Conservation (phyloP, 2,329 filamentous ascomycete species). For the Albifimbria verrucaria region DNA sequence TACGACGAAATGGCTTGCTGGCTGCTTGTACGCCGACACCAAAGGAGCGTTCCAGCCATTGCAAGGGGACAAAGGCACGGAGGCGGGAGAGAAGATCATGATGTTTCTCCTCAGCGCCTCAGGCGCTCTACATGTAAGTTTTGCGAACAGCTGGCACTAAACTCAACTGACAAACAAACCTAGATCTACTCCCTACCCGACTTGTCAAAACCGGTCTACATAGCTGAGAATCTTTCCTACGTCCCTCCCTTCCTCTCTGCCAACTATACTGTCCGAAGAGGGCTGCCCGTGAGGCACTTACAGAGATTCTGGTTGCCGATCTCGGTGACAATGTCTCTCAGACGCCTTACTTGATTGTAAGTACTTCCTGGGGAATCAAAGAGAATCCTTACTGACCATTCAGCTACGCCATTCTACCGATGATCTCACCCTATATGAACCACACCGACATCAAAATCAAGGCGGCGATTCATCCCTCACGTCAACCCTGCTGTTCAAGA, state of each 20-base stretch:
- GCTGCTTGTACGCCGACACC: slow-evolving; percentile 75
- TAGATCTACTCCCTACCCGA: slow-evolving; percentile 76
- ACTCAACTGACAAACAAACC: slow-evolving; percentile 8
- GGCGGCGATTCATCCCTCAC: slow-evolving; percentile 40
- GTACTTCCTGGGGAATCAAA: slow-evolving; percentile 22
- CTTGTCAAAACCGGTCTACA: slow-evolving; percentile 67
- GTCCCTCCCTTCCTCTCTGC: slow-evolving; percentile 72
- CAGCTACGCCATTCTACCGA: slow-evolving; percentile 76
- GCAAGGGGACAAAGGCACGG: slow-evolving; percentile 35
- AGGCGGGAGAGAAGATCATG: slow-evolving; percentile 51
- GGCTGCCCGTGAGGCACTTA: slow-evolving; percentile 69
- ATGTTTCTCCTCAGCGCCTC: slow-evolving; percentile 74
- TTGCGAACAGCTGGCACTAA: slow-evolving; percentile 2
- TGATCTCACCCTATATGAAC: slow-evolving; percentile 84
- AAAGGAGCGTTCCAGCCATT: slow-evolving; percentile 49
- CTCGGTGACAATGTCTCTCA: slow-evolving; percentile 71
- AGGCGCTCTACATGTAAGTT: slow-evolving; percentile 70
- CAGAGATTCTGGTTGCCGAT: slow-evolving; percentile 80
- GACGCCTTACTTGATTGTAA: slow-evolving; percentile 77
- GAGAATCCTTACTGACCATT: not conserved
- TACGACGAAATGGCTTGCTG: slow-evolving; percentile 73
- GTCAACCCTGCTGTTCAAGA: slow-evolving; percentile 68
- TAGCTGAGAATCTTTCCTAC: slow-evolving; percentile 73
- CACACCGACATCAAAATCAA: slow-evolving; percentile 53
- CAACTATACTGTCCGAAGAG: slow-evolving; percentile 67